Evolutionary conservation across 2,329 filamentous ascomycete genomes (phyloP).

Genomic region (Pseudocercospora vitis): DNA sequence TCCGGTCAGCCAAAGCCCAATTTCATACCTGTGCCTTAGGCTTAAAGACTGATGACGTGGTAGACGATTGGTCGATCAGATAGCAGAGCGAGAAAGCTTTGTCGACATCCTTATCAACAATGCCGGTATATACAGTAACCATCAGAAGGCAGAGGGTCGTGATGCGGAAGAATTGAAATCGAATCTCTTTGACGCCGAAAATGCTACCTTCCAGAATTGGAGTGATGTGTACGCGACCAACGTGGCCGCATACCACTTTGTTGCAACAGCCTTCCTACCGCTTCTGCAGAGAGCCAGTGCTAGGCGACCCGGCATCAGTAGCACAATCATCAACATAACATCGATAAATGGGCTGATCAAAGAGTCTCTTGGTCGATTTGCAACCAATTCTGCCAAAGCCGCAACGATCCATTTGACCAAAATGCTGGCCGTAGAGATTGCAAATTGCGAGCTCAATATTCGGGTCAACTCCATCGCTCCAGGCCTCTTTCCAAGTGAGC

Average conservation of each 20-base stretch:
- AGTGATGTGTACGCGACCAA: slow-evolving; percentile 55
- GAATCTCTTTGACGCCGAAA: neutral
- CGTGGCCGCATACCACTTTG: slow-evolving; percentile 53
- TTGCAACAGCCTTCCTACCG: slow-evolving; percentile 56
- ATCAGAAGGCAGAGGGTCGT: neutral
- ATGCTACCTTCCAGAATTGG: slow-evolving; percentile 39
- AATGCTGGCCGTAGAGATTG: slow-evolving; percentile 50
- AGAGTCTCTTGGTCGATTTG: slow-evolving; percentile 53
- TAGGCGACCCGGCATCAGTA: slow-evolving; percentile 50
- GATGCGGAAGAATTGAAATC: neutral
- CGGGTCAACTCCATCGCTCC: slow-evolving; percentile 48
- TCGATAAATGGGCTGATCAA: slow-evolving; percentile 56
- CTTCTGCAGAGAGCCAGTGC: slow-evolving; percentile 52
- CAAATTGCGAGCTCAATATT: slow-evolving; percentile 44
- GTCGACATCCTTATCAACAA: slow-evolving; percentile 4
- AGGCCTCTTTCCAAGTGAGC: slow-evolving; percentile 47
- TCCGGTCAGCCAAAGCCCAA: neutral
- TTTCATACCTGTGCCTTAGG: neutral
- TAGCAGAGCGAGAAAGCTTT: neutral
- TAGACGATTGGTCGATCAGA: neutral
- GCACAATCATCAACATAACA: slow-evolving; percentile 55
- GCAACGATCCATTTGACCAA: slow-evolving; percentile 48
- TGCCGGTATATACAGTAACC: slow-evolving; percentile 1
- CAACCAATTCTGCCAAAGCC: slow-evolving; percentile 55
- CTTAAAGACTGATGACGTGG: neutral